Evolutionary conservation across 208 protist species (phyloP).

Genomic region (Trypanosoma melophagium): DNA sequence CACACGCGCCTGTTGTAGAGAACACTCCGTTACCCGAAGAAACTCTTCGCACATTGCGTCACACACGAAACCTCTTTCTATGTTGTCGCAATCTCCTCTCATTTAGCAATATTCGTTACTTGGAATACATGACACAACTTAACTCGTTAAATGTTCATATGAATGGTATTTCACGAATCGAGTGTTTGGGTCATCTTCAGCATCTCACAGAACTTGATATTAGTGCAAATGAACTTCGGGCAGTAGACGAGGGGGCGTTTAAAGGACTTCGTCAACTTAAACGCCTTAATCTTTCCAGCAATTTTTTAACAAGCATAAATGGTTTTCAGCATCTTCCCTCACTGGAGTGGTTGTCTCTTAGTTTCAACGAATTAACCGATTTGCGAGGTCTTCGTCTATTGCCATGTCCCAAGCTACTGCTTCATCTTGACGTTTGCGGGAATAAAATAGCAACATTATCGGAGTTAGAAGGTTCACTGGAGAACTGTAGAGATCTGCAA

Average conservation of each 20-base stretch:
- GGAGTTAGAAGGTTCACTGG: constrained; percentile 40
- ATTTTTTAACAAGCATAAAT: constrained; percentile 42
- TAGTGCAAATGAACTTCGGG: constrained; percentile 72
- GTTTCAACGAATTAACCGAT: constrained; percentile 65
- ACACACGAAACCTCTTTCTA: constrained; percentile 61
- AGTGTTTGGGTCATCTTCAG: constrained; percentile 37
- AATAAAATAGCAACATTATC: constrained; percentile 48
- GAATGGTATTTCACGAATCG: constrained; percentile 59
- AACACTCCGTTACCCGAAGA: constrained; percentile 23
- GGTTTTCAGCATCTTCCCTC: constrained; percentile 33
- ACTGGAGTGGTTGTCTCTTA: constrained; percentile 72
- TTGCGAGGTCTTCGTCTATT: constrained; percentile 45
- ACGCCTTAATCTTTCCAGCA: constrained; percentile 76
- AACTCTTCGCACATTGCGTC: constrained; percentile 35
- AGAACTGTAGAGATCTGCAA: constrained; percentile 38
- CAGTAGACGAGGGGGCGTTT: constrained; percentile 41
- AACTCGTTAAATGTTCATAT: constrained; percentile 74
- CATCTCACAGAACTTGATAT: constrained; percentile 75
- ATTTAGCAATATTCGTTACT: constrained; percentile 60
- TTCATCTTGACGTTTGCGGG: constrained; percentile 69
- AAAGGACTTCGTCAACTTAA: constrained; percentile 44
- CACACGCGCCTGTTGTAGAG: constrained; percentile 2
- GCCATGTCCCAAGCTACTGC: constrained; percentile 38
- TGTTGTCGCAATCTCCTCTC: constrained; percentile 64
- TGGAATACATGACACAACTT: constrained; percentile 55